Percentiles rank a stretch among this genome's conserved stretches.
phyloP scores from a whole-genome alignment of 495 filamentous ascomycete species.

The Chlorociboria aeruginascens region DNA sequence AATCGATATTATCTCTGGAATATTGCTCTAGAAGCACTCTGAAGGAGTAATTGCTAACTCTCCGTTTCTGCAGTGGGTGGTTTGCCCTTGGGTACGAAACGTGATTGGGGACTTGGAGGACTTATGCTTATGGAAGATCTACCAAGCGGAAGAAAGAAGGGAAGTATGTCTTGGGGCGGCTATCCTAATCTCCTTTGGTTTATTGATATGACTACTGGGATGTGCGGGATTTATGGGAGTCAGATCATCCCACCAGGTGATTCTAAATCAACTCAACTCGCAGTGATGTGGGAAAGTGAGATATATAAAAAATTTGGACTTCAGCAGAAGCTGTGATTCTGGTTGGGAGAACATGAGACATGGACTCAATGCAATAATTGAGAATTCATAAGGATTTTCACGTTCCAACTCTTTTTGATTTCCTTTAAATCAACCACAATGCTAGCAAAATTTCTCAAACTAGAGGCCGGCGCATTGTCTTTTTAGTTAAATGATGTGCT shows the following conservation, averaged over 20 bases:
- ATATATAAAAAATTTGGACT: slow-evolving; percentile 6
- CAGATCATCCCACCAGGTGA: slow-evolving; percentile 14
- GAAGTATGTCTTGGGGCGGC: slow-evolving; percentile 14
- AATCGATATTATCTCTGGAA: too few relatives aligned
- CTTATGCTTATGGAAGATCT: slow-evolving; percentile 21
- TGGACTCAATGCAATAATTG: too few relatives aligned
- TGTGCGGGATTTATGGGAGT: slow-evolving; percentile 9
- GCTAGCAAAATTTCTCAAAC: too few relatives aligned
- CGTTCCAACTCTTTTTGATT: too few relatives aligned
- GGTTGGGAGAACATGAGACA: too few relatives aligned
- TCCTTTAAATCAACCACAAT: too few relatives aligned
- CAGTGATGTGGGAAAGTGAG: slow-evolving; percentile 3
- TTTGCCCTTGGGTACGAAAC: slow-evolving; percentile 6
- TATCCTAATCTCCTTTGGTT: slow-evolving; percentile 12
- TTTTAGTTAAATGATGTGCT: too few relatives aligned
- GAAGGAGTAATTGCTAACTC: too few relatives aligned
- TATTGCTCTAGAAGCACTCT: too few relatives aligned
- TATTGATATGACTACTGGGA: slow-evolving; percentile 9
- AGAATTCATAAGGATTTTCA: too few relatives aligned
- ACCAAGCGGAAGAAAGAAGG: slow-evolving; percentile 17
- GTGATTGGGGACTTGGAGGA: slow-evolving; percentile 25
- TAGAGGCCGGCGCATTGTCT: too few relatives aligned
- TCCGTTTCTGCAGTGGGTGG: neutral
- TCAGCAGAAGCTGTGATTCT: too few relatives aligned
- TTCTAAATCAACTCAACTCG: neutral